phyloP scores from a whole-genome alignment of 108 stramenopile species.

The Chaetoceros muelleri region DNA sequence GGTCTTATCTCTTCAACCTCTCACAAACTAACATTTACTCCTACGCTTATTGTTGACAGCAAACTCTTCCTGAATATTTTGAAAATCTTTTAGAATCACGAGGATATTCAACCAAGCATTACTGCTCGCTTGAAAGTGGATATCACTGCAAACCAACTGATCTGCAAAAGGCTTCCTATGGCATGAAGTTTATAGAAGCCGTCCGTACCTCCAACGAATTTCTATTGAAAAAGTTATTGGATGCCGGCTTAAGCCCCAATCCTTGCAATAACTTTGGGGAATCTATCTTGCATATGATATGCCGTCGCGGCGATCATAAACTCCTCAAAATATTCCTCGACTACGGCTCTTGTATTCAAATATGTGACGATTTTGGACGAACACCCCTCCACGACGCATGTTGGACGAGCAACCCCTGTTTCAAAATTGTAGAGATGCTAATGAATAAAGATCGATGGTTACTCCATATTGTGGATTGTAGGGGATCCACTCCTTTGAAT shows the following conservation, averaged over 20 bases:
- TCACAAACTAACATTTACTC: no score
- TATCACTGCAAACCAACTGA: constrained; percentile 67
- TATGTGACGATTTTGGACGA: constrained; percentile 65
- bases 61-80: constrained; percentile 53
- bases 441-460: constrained; percentile 42
- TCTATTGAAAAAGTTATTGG: constrained; percentile 33
- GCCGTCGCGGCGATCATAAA: constrained; percentile 45
- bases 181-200: constrained; percentile 59
- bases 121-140: constrained; percentile 32
- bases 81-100: constrained; percentile 34
- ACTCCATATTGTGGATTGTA: constrained; percentile 55
- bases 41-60: no score
- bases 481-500: constrained; percentile 62
- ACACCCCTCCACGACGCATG: constrained; percentile 71
- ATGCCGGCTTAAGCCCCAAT: constrained; percentile 59
- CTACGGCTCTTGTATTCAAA: constrained; percentile 38
- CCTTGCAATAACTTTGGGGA: constrained; percentile 88
- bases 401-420: constrained; percentile 42
- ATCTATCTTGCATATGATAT: constrained; percentile 65
- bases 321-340: constrained; percentile 48
- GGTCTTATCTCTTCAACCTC: no score
- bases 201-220: constrained; percentile 52
- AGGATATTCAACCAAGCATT: constrained; percentile 55
- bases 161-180: constrained; percentile 71
- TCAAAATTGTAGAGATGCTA: constrained; percentile 23